phyloP scores from a whole-genome alignment of 306 rosid species.

The Medicago lupulina region DNA sequence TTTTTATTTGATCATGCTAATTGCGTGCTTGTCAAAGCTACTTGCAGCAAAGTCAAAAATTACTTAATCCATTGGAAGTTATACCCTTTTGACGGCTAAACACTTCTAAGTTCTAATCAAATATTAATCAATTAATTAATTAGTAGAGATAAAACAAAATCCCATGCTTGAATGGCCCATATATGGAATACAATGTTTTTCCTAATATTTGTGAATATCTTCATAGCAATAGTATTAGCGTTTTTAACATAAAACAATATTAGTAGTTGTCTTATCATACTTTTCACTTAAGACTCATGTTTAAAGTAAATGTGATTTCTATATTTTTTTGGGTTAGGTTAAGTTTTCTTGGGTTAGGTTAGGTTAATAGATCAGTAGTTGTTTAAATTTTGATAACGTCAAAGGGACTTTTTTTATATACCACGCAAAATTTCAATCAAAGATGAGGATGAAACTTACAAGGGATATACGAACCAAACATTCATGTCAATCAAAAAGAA shows the following conservation, averaged over 20 bases:
- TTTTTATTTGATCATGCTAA: slow-evolving; percentile 1
- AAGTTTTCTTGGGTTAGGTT: background rate
- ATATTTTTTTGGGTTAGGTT: background rate
- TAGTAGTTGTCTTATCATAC: background rate
- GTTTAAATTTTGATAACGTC: background rate
- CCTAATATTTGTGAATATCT: no score
- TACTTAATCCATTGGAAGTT: background rate
- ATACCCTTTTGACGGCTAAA: background rate
- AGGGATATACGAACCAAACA: background rate
- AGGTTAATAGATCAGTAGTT: background rate
- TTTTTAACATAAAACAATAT: no score
- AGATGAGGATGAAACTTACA: background rate
- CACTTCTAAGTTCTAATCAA: background rate
- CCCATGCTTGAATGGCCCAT: background rate
- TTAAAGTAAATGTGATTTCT: background rate
- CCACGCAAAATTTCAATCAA: background rate
- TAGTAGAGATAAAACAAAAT: background rate
- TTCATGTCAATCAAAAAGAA: background rate
- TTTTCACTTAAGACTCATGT: background rate
- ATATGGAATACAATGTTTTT: no score
- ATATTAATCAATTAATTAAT: no score
- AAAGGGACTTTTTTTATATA: background rate
- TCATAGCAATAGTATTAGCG: background rate
- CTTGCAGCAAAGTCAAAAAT: slow-evolving; percentile 2
- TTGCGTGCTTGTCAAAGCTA: slow-evolving; percentile 34